Base-by-base conservation (phyloP, 257 asterid genomes). In the Przewalskia tangutica region DNA sequence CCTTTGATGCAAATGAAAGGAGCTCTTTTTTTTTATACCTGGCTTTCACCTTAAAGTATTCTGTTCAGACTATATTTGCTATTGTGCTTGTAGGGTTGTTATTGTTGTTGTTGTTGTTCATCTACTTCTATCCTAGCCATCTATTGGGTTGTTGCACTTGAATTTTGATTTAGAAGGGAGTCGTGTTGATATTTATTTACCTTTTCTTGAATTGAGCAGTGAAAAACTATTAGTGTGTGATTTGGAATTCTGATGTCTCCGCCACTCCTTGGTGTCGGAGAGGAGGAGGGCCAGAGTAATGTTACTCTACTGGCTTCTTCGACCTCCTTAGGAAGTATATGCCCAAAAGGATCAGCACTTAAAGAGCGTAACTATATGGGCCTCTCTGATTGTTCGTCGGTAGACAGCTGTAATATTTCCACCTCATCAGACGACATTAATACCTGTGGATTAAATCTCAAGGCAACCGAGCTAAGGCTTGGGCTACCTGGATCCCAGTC, bases 351-450 rank as follows among this genome's bases (percentile, higher is more conserved):
- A 46, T 77, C 86, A 11, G 81, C 82, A 34, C 85, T 89, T 81
- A 91, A 89, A 80, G 97, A 91, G 84, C 87, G 89, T 10, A 92
- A 92, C 88, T 92, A 92, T 82, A 86, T 92, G 93, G 95, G 97
- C 17, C 77, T 91, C 20, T 91, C 95, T 6, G 91, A 88, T 82
- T 91, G 95, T 82, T 91, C 97, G 20, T 92, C 97, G 0, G 92
- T 89, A 77, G 93, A 89, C 80, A 89, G 95, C 84, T 91, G 93
- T n/a, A 76, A 83, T 14, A 76, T 89, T 75, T 92, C 97, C 77
- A 82, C 81, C 64, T 60, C 85, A 56, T 76, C 91, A n/a, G 91
- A 81, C 9, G 88, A 84, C 27, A 83, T 75, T 77, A 83, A 82
- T 54, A 82, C 83, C 34, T 65, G 85, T 71, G 87, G 89, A 65